Base-by-base conservation (phyloP, 2,329 filamentous ascomycete species). In the Lithohypha guttulata region DNA sequence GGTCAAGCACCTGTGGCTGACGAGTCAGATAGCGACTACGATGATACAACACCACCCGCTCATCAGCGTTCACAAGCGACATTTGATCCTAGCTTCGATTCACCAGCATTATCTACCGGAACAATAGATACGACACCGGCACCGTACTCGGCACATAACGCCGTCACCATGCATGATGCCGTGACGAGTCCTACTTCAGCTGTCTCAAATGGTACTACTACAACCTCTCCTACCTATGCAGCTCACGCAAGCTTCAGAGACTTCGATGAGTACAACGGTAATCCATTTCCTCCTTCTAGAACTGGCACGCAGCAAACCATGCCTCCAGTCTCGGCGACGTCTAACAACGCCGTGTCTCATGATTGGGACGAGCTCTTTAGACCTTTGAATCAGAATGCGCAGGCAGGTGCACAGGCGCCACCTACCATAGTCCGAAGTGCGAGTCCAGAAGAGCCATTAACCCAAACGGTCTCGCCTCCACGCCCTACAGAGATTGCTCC, bases 351-450 rank as follows among this genome's bases (percentile, higher is more conserved):
- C 62, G 56, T 60, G 2, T 59, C 64, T 22, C 82, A 93, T 51
- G 89, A 96, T 58, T 96, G 91, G 91, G 89, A 96, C 54, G 82
- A 85, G 26, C 84, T 96, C 40, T 96, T 96, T 62, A 81, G 84
- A 4, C 46, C 48, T 3, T 29, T 50, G 27, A 42, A 42, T 18
- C 36, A 44, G 3, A 39, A 43, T 14, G 29, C 34, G 6, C 82
- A 89, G 51, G 72, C 19, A 18, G 23, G 33, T n/a, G 30, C 41
- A 9, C 8, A 39, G 9, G 10, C 10, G 17, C 8, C 22, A 11
- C 7, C 22, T 3, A 20, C 20, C 18, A 23, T 28, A 14, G 36
- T 41, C n/a, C 19, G 31, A 1, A 18, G 22, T 7, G 28, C 40
- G 17, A 33, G 21, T 14, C 2, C 21, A 4, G 14, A 34, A 3